Evolutionary conservation across 2,329 filamentous ascomycete species (phyloP).

Genomic region (Xylaria digitata): DNA sequence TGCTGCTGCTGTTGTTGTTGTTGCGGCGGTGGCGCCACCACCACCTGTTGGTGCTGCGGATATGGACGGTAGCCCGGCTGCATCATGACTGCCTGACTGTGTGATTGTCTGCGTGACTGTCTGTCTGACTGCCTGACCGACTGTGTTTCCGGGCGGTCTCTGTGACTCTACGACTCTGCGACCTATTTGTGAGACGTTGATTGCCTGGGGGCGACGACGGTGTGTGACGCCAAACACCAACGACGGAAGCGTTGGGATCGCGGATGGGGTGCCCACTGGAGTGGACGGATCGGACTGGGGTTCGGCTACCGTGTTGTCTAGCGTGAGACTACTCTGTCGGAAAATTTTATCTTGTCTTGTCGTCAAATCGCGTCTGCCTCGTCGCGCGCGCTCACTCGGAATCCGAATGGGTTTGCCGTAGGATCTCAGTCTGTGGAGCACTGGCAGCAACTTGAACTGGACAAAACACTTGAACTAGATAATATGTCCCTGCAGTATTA

Average conservation of each 20-base stretch:
- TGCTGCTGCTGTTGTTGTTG: conserved; percentile 62
- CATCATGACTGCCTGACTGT: conserved; percentile 54
- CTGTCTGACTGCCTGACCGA: conserved; percentile 27
- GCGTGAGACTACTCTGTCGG: conserved; percentile 32
- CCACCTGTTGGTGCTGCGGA: conserved; percentile 58
- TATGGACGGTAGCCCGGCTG: conserved; percentile 65
- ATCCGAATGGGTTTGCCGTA: conserved; percentile 23
- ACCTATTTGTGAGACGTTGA: conserved; percentile 38
- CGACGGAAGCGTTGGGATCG: conserved; percentile 28
- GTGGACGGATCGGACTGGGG: conserved; percentile 25
- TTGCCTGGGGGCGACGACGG: conserved; percentile 31
- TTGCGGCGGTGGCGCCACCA: conserved; percentile 41
- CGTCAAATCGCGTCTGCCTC: conserved; percentile 34
- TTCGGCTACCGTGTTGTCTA: conserved; percentile 33
- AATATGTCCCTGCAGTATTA: conserved; percentile 1
- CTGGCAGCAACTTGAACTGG: conserved; percentile 15
- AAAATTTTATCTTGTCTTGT: conserved; percentile 19
- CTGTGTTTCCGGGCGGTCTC: conserved; percentile 22
- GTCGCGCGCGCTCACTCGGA: conserved; percentile 26
- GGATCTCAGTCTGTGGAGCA: conserved; percentile 35
- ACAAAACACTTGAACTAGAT: conserved; percentile 1
- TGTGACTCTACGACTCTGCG: conserved; percentile 17
- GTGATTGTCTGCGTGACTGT: conserved; percentile 39
- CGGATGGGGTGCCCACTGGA: conserved; percentile 22
- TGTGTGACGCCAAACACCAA: conserved; percentile 37